Conservation (phyloP, 805 yeast species). For the Yarrowia divulgata region DNA sequence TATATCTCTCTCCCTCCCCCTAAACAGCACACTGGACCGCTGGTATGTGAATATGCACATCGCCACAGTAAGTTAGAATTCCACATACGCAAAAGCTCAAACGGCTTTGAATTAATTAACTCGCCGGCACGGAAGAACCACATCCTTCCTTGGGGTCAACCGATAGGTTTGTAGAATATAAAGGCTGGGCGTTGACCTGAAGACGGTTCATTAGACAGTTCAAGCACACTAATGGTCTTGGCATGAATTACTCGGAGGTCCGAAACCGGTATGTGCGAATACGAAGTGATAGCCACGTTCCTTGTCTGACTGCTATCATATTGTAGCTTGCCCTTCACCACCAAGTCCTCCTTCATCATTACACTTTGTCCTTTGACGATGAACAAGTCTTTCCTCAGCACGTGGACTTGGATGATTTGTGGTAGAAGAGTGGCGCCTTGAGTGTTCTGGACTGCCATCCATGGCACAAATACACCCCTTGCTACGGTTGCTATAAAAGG, state of each 20-base stretch:
- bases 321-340: too few relatives aligned
- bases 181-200: background rate
- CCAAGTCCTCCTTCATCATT: background rate
- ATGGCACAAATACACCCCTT: too few relatives aligned
- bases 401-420: too few relatives aligned
- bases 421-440: too few relatives aligned
- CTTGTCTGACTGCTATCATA: too few relatives aligned
- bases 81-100: constrained; percentile 8
- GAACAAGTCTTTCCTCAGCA: too few relatives aligned
- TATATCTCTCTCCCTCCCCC: background rate
- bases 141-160: background rate
- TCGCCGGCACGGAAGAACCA: background rate
- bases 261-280: background rate
- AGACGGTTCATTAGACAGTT: background rate
- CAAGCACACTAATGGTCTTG: background rate
- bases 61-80: background rate
- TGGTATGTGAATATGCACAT: too few relatives aligned
- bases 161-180: constrained; percentile 6
- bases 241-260: background rate
- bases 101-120: constrained; percentile 13
- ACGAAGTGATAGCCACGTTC: background rate
- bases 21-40: too few relatives aligned
- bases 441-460: too few relatives aligned
- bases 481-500: background rate
- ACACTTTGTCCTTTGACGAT: too few relatives aligned